Percentiles rank a stretch among this genome's conserved stretches.
phyloP scores from a whole-genome alignment of 2,329 filamentous ascomycete genomes.

The Tothia fuscella region DNA sequence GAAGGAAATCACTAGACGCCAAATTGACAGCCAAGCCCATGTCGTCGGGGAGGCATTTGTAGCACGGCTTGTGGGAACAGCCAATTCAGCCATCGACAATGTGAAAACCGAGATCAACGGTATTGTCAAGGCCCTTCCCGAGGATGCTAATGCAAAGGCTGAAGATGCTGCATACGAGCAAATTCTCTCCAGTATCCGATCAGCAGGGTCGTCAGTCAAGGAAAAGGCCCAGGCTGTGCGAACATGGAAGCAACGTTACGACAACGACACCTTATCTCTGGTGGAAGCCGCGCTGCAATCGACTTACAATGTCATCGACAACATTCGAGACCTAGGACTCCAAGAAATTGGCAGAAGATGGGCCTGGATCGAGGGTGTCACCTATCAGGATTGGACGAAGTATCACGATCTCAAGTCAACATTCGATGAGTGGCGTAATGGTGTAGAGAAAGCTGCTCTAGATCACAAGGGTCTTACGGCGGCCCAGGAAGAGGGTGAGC shows the following conservation, averaged over 20 bases:
- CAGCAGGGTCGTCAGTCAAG: constrained; percentile 62
- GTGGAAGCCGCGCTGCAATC: constrained; percentile 64
- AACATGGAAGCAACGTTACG: constrained; percentile 62
- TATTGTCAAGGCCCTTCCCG: constrained; percentile 42
- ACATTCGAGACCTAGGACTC: constrained; percentile 70
- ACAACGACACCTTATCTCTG: constrained; percentile 54
- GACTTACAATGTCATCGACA: constrained; percentile 71
- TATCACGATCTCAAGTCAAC: constrained; percentile 79
- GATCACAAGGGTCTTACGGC: constrained; percentile 58
- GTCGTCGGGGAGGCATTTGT: constrained; percentile 55
- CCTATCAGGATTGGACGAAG: constrained; percentile 94
- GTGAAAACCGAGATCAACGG: constrained; percentile 57
- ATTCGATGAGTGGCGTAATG: constrained; percentile 72
- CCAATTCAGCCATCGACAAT: constrained; percentile 48
- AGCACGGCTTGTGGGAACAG: constrained; percentile 53
- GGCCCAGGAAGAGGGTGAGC: constrained; percentile 54
- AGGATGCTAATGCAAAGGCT: constrained; percentile 42
- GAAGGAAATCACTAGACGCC: constrained; percentile 59
- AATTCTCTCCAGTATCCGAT: constrained; percentile 46
- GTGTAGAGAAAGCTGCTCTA: constrained; percentile 65
- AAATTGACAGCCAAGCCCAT: constrained; percentile 54
- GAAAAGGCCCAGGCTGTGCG: constrained; percentile 65
- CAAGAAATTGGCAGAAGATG: constrained; percentile 87
- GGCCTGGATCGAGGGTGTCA: constrained; percentile 91
- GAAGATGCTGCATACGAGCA: constrained; percentile 38